phyloP scores from a whole-genome alignment of 2,329 filamentous ascomycete genomes.

The Penicillium freii region DNA sequence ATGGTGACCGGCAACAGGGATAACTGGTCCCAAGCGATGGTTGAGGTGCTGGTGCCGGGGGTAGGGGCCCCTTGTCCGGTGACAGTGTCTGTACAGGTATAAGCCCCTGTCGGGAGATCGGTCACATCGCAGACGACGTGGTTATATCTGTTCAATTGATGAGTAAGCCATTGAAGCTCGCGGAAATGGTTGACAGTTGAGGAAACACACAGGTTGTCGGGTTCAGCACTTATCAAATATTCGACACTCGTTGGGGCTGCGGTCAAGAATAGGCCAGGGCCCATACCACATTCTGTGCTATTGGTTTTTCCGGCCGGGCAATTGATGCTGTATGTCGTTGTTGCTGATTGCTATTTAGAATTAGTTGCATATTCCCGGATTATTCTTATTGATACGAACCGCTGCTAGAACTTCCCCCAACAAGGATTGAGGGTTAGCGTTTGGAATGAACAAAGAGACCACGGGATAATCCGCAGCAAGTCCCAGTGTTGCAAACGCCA shows the following conservation, averaged over 20 bases:
- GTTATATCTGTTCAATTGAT: slow-evolving; percentile 8
- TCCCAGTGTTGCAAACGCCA: slow-evolving; percentile 18
- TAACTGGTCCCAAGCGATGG: slow-evolving; percentile 11
- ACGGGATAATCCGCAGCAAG: slow-evolving; percentile 22
- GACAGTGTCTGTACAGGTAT: slow-evolving; percentile 20
- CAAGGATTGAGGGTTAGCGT: slow-evolving; percentile 24
- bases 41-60: slow-evolving; percentile 12
- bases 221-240: slow-evolving; percentile 11
- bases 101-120: slow-evolving; percentile 17
- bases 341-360: slow-evolving; percentile 20
- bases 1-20: slow-evolving; percentile 22
- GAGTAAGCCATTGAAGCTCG: not conserved
- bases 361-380: not conserved
- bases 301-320: slow-evolving; percentile 25
- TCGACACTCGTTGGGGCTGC: slow-evolving; percentile 15
- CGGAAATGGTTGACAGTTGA: not conserved
- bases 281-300: slow-evolving; percentile 27
- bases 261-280: slow-evolving; percentile 25
- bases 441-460: slow-evolving; percentile 27
- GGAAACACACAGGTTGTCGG: slow-evolving; percentile 10
- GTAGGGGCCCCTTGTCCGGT: slow-evolving; percentile 17
- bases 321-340: slow-evolving; percentile 29
- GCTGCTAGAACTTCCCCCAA: slow-evolving; percentile 28
- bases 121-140: slow-evolving; percentile 19
- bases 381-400: slow-evolving; percentile 10